Percentiles rank a stretch among this genome's conserved stretches.
Conservation (phyloP, 352 stramenopile species). For the Globisporangium carolinianum region DNA sequence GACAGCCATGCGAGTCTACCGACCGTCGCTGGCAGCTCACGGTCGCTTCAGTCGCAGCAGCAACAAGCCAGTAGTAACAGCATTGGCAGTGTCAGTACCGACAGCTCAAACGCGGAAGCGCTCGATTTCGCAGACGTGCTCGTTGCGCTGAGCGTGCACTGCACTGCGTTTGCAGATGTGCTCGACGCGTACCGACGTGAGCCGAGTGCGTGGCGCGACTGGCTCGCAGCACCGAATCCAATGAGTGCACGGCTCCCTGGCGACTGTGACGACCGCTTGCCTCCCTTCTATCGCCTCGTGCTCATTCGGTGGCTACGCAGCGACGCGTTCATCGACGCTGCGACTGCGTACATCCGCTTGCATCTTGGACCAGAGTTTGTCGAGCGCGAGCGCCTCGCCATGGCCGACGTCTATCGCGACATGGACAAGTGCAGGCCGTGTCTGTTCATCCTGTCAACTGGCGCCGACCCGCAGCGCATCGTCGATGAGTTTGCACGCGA, state of each 20-base stretch:
- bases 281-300: conserved; percentile 43
- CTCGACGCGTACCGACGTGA: conserved; percentile 42
- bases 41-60: too few species aligned
- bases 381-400: conserved; percentile 11
- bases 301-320: conserved; percentile 55
- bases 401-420: conserved; percentile 48
- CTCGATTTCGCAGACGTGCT: conserved; percentile 19
- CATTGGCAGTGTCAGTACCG: not conserved
- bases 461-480: conserved; percentile 46
- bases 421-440: conserved; percentile 59
- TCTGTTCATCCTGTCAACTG: conserved; percentile 71
- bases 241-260: conserved; percentile 28
- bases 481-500: conserved; percentile 46
- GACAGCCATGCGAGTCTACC: too few species aligned
- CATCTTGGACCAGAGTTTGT: conserved; percentile 25
- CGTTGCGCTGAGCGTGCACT: conserved; percentile 17
- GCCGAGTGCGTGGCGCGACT: conserved; percentile 27
- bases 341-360: conserved; percentile 33
- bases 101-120: not conserved
- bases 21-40: not conserved
- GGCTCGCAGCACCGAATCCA: conserved; percentile 30
- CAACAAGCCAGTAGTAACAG: not conserved
- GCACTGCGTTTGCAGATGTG: conserved; percentile 20
- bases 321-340: conserved; percentile 31
- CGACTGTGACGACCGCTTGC: conserved; percentile 22